These are phyloP conservation scores for Cyberlindnera samutprakarnensis DNA, from an alignment of 805 yeast species.

Conservation along the genomic window DNA sequence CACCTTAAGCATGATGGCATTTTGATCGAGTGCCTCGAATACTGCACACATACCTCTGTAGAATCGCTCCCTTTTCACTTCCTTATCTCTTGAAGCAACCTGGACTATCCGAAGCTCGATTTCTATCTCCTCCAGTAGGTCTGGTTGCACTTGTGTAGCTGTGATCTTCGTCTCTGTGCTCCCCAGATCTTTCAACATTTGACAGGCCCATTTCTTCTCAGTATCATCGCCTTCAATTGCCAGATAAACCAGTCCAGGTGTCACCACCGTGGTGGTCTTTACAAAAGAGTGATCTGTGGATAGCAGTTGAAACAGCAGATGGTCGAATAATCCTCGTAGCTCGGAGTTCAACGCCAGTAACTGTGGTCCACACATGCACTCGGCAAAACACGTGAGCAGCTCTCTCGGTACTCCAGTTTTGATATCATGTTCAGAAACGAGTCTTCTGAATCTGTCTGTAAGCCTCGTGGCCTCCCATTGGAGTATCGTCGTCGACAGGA, in stretches of 20 bases:
- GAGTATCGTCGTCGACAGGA: constrained; percentile 13
- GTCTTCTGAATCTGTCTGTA: constrained; percentile 2
- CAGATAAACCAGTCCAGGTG: constrained; percentile 49
- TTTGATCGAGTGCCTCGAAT: constrained; percentile 27
- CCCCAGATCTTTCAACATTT: constrained; percentile 19
- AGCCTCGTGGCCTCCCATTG: constrained; percentile 23
- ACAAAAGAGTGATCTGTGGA: constrained; percentile 24
- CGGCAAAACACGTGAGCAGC: constrained; percentile 28
- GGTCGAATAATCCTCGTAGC: constrained; percentile 31
- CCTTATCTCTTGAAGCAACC: constrained; percentile 34
- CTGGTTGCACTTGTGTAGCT: constrained; percentile 24
- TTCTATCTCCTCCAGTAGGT: constrained; percentile 49
- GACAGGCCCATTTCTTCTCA: constrained; percentile 43
- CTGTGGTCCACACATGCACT: constrained; percentile 46
- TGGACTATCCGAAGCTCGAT: constrained; percentile 28
- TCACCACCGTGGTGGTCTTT: constrained; percentile 15
- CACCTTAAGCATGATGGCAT: constrained; percentile 26
- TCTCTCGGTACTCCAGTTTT: constrained; percentile 8
- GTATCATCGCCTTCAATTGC: constrained; percentile 44
- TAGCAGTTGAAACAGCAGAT: constrained; percentile 26
- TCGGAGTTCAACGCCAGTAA: constrained; percentile 33
- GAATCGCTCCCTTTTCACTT: constrained; percentile 33
- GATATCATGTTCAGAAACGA: neutral
- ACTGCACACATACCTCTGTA: constrained; percentile 38
- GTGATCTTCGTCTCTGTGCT: constrained; percentile 5